Base-by-base conservation (phyloP, 2,329 filamentous ascomycete species). In the Phyllosticta capitalensis region DNA sequence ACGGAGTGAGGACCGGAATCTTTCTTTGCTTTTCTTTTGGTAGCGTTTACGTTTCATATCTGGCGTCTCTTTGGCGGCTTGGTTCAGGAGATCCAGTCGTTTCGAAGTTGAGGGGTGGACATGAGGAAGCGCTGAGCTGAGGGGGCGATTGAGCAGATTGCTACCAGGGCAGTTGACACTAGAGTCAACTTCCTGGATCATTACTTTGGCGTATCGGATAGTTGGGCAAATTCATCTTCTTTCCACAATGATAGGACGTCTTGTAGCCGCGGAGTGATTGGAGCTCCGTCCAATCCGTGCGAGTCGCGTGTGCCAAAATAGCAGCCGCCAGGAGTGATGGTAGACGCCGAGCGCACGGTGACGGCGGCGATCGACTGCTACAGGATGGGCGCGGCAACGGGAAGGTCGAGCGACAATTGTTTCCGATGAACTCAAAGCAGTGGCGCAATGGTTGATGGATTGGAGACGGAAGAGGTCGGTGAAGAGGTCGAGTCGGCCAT, bases 261-360 rank as follows among this genome's bases (percentile, higher is more conserved):
- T 51, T 62, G 66, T 72, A 74, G 70, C 70, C 71, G 71, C 71
- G 72, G 70, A 69, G 65, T 66, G 64, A 68, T 64, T 65, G 66
- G 67, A 65, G 67, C 67, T 52, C 51, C 60, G 63, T 71, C 71
- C 71, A 72, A 73, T 73, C 70, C 69, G 67, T 71, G 69, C 67
- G 55, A 61, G 67, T 71, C 70, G 71, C 71, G 70, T 72, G 71
- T 45, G 67, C 71, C 69, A 65, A 69, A 57, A 56, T 56, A 60
- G 61, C 53, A 60, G 54, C 48, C 14, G 55, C 55, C 59, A 56
- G 55, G 59, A 50, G 26, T n/a, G 38, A 45, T 45, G 45, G 58
- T 55, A 56, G 58, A 53, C 58, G 59, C 59, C 55, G 55, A 33
- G 55, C 65, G 58, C 63, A 64, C 59, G 63, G 63, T 65, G 64